Evolutionary conservation across 768 basidiomycete genomes (phyloP).

Genomic region (Tephrocybe sp.): DNA sequence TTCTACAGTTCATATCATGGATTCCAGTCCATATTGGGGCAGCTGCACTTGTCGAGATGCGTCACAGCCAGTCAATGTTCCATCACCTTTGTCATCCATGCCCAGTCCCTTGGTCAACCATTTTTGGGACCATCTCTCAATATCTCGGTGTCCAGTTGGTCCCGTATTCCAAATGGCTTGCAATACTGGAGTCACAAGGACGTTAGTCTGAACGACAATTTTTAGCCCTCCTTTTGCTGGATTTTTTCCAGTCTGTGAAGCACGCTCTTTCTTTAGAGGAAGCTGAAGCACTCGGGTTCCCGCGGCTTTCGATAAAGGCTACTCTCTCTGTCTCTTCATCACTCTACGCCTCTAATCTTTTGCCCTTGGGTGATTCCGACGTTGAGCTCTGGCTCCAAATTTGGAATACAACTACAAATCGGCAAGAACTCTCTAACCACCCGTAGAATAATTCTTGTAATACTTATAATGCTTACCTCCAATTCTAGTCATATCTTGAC

Average conservation of each 20-base stretch:
- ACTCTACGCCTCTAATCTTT: not conserved
- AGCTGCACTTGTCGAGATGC: slow-evolving; percentile 26
- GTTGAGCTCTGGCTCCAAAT: slow-evolving; percentile 7
- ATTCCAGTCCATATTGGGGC: slow-evolving; percentile 31
- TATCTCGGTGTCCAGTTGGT: slow-evolving; percentile 28
- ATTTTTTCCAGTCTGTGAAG: slow-evolving; percentile 25
- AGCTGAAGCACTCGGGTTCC: slow-evolving; percentile 23
- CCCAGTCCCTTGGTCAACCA: slow-evolving; percentile 21
- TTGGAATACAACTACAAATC: no score
- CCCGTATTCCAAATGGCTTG: slow-evolving; percentile 30
- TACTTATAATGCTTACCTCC: no score
- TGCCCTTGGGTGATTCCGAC: slow-evolving; percentile 10
- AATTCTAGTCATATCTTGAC: no score
- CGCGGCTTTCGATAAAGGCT: slow-evolving; percentile 14
- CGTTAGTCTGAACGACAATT: slow-evolving; percentile 2
- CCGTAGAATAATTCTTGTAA: no score
- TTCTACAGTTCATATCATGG: slow-evolving; percentile 25
- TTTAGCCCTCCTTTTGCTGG: slow-evolving; percentile 28
- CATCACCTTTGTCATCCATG: slow-evolving; percentile 29
- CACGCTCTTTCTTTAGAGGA: slow-evolving; percentile 12
- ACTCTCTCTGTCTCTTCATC: slow-evolving; percentile 7
- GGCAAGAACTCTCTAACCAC: no score
- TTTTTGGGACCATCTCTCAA: slow-evolving; percentile 14
- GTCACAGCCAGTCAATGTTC: slow-evolving; percentile 13
- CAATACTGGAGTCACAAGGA: slow-evolving; percentile 20